Conservation (phyloP, 192 early-diverging fungal species). For the Coemansia biformis region DNA sequence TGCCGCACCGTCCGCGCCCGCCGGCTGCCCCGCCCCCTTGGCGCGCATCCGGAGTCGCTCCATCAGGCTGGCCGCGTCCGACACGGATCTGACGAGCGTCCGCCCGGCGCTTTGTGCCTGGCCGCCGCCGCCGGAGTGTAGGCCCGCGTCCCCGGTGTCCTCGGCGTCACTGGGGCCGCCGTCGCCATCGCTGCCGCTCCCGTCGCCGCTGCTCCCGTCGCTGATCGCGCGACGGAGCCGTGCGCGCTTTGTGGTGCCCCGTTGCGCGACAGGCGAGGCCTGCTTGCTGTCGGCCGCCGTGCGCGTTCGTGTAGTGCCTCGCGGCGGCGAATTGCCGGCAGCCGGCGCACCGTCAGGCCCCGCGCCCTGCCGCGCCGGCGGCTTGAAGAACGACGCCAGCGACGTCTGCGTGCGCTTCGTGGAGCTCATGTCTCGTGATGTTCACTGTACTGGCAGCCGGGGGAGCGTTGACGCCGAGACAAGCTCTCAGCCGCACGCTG, state of each 20-base stretch:
- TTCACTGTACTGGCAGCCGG: neutral
- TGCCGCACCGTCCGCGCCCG: too few relatives aligned
- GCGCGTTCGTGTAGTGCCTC: neutral
- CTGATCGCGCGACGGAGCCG: neutral
- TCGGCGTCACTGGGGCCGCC: neutral
- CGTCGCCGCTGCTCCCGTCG: conserved; percentile 9
- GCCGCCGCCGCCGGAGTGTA: conserved; percentile 8
- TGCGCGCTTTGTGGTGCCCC: neutral
- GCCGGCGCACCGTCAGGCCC: conserved; percentile 13
- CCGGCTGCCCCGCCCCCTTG: conserved; percentile 1
- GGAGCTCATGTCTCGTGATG: conserved; percentile 18
- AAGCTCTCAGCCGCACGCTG: too few relatives aligned
- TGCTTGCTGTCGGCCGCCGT: neutral
- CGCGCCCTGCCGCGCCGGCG: neutral
- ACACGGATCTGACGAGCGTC: conserved; percentile 18
- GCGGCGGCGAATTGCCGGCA: conserved; percentile 4
- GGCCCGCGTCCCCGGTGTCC: conserved; percentile 3
- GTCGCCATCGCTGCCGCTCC: conserved; percentile 3
- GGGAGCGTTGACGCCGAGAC: neutral
- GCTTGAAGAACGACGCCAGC: conserved; percentile 45
- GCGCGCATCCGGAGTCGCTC: conserved; percentile 25
- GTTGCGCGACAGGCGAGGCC: neutral
- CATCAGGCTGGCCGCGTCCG: conserved; percentile 20
- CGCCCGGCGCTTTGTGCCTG: conserved; percentile 5
- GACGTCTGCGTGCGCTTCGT: conserved; percentile 34